Evolutionary conservation across 164 flowering plant species (phyloP), one percentile per base, ranked within the genome.

Genomic region (Stephania japonica): DNA sequence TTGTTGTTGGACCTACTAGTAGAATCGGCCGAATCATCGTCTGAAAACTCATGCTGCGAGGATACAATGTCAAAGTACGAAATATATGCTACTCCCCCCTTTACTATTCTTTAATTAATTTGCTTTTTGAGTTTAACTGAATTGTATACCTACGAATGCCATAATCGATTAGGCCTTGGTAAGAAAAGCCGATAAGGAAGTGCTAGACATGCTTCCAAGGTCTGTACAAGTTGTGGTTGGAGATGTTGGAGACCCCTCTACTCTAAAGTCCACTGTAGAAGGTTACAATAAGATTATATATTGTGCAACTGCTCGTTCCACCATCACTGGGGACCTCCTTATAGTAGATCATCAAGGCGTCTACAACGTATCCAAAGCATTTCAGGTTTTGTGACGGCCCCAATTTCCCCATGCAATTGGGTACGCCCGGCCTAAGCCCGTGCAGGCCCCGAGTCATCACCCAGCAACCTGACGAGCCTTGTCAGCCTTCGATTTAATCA

Each of bases 271-370:
- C 74, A 98, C 97, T 0, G 85, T 95, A 4, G 88, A 91, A 76
- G 95, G 94, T 67, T 91, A 93, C 84, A 91, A 83, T 82, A 95
- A 95, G 77, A 87, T 95, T 42, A 95, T 95, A 43, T 95, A 91
- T 67, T 95, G 99, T 76, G 99, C 99, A 61, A 91, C 99, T 73
- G 98, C 99, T 78, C 98, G 98, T 26, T 93, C 99, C 8, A 6
- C 93, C 6, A 90, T 95, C 77, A 93, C 98, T 26, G 99, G 85
- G 0, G 99, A 95, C 81, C 97, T 95, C 72, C 79, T 77, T 83
- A 82, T 98, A 72, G 99, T 95, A 32, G 99, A 93, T 79, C 74
- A 93, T 50, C 87, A 80, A 70, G 98, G 99, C 1, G 98, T 95
- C 53, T 89, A 79, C 83, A 95, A 95, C 73, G 75, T 91, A 76